Percentiles rank a stretch among this genome's conserved stretches.
These are phyloP conservation scores for Salix brachista DNA, from an alignment of 345 rosid genomes.

Conservation along the genomic window DNA sequence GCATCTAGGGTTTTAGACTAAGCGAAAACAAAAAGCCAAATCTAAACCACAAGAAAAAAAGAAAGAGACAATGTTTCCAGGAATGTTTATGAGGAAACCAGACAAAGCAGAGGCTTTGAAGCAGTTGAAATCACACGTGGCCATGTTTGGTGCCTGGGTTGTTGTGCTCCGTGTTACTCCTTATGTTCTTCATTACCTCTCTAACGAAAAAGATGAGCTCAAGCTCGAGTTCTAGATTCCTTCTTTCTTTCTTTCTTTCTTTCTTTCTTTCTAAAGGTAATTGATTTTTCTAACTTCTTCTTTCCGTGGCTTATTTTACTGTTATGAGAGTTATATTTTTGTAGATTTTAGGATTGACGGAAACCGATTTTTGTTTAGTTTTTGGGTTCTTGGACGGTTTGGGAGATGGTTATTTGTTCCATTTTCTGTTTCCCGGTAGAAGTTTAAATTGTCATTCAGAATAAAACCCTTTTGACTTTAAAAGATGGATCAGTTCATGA, in stretches of 20 bases:
- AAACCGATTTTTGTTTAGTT: not conserved
- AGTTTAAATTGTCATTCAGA: not conserved
- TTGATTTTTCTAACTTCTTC: not conserved
- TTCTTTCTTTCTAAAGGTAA: not conserved
- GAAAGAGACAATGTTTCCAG: slow-evolving; percentile 59
- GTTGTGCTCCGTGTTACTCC: slow-evolving; percentile 62
- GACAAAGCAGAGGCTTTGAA: slow-evolving; percentile 81
- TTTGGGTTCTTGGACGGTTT: not conserved
- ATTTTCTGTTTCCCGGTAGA: not conserved
- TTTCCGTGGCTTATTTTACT: not conserved
- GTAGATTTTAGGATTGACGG: not conserved
- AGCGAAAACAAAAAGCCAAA: not conserved
- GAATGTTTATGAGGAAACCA: slow-evolving; percentile 74
- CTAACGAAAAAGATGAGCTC: slow-evolving; percentile 62
- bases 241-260: not conserved
- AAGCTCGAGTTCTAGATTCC: slow-evolving; percentile 57
- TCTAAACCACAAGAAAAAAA: not conserved
- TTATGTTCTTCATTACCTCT: slow-evolving; percentile 64
- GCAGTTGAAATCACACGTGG: slow-evolving; percentile 56
- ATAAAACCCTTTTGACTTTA: not conserved
- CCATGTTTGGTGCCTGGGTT: slow-evolving; percentile 62
- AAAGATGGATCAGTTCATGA: not conserved
- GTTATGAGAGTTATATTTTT: not conserved
- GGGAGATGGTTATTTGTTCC: not conserved
- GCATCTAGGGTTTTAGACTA: slow-evolving; percentile 23